Evolutionary conservation across 129 eudicot species (phyloP).

Genomic region (Daucus carota): DNA sequence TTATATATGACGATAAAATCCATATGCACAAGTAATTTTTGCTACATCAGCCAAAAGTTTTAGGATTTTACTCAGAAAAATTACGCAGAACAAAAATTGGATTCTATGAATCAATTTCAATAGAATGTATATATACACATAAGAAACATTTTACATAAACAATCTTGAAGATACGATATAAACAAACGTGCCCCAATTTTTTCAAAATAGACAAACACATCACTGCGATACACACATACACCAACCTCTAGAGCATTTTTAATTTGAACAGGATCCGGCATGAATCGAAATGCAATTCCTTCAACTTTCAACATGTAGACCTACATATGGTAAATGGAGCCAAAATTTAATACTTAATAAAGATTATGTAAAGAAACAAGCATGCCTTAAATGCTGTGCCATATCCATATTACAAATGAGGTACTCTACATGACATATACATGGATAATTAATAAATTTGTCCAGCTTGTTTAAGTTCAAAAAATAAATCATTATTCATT

Average conservation of each 20-base stretch:
- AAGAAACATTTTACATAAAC: not conserved
- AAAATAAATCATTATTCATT: not conserved
- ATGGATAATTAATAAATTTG: not conserved
- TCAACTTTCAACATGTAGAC: conserved; percentile 86
- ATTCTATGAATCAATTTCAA: not conserved
- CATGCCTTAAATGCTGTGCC: not conserved
- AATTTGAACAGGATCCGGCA: conserved; percentile 96
- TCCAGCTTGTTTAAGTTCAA: not conserved
- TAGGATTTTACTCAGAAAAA: not conserved
- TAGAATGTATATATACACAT: not conserved
- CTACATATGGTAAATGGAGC: conserved; percentile 24
- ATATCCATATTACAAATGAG: not conserved
- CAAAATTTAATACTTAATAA: not conserved
- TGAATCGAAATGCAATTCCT: conserved; percentile 91
- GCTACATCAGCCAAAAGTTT: not conserved
- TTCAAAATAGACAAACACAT: not conserved
- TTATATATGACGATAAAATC: not conserved
- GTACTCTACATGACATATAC: not conserved
- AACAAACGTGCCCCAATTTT: not conserved
- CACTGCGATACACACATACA: not conserved
- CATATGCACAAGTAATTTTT: not conserved
- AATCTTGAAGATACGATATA: not conserved
- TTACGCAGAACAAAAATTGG: not conserved
- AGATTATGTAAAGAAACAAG: not conserved
- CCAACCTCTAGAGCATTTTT: conserved; percentile 84